A percentile compares a stretch with the other conserved stretches of the same genome.
Conservation (phyloP, 2,329 filamentous ascomycete genomes). For the Aspergillus versicolor region DNA sequence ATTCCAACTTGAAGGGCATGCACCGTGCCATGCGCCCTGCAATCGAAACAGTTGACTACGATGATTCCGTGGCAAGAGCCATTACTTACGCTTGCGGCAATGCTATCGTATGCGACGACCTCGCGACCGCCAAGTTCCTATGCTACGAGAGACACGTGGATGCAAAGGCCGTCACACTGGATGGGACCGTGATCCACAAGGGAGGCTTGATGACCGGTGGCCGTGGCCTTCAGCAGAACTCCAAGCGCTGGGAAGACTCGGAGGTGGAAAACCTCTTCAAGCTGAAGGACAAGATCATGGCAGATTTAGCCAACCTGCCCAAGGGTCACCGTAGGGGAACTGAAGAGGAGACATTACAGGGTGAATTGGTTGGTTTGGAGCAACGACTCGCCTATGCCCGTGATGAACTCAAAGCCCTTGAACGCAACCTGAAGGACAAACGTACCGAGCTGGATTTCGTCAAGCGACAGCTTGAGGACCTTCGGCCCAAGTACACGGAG, state of each 20-base stretch:
- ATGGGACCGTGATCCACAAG: slow-evolving; percentile 96
- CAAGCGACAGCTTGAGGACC: slow-evolving; percentile 70
- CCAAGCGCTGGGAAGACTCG: slow-evolving; percentile 83
- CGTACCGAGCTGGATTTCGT: slow-evolving; percentile 75
- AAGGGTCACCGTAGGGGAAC: slow-evolving; percentile 71
- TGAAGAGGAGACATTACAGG: slow-evolving; percentile 78
- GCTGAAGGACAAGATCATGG: slow-evolving; percentile 70
- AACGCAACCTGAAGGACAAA: slow-evolving; percentile 82
- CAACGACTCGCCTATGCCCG: slow-evolving; percentile 69
- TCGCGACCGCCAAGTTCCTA: slow-evolving; percentile 83
- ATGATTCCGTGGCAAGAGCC: slow-evolving; percentile 80
- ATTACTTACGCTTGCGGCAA: slow-evolving; percentile 95
- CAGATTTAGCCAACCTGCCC: slow-evolving; percentile 77
- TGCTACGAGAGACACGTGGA: slow-evolving; percentile 82
- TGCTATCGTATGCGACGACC: slow-evolving; percentile 87
- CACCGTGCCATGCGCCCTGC: slow-evolving; percentile 79
- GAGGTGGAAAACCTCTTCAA: slow-evolving; percentile 83
- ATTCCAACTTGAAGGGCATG: slow-evolving; percentile 86
- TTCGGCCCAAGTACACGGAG: slow-evolving; percentile 74
- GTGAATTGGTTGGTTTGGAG: slow-evolving; percentile 76
- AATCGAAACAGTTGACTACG: slow-evolving; percentile 95
- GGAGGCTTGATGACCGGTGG: slow-evolving; percentile 96
- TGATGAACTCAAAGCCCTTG: slow-evolving; percentile 73
- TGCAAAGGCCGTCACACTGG: slow-evolving; percentile 90
- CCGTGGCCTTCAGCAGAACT: slow-evolving; percentile 72